Base-by-base conservation (phyloP, 2,329 filamentous ascomycete genomes). In the Chaetomium sp. region DNA sequence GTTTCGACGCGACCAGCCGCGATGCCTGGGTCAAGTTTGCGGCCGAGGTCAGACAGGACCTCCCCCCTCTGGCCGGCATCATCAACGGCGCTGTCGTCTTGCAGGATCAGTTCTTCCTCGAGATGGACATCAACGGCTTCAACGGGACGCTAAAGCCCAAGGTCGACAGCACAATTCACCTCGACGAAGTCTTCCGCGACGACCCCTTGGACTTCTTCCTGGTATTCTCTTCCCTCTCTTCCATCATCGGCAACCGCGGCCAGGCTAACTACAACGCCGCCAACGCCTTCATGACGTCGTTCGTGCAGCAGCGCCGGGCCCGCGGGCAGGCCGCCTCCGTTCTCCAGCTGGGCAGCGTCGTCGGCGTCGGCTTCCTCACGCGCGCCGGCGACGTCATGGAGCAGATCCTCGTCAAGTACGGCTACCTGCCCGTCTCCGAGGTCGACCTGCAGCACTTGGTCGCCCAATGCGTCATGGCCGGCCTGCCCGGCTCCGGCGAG, bases 221-320 rank as follows among this genome's bases (percentile, higher is more conserved):
- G 57, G 42, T 72, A 12, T 70, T 77, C 35, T 75, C 74, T 0
- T 77, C 75, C 1, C n/a, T 70, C 1, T 63, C 69, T 3, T 56
- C 49, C 31, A 63, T 75, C 6, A 56, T 64, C 1, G 75, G 75
- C 8, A 74, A 74, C 60, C 13, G 45, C 13, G 72, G 70, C 6
- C 81, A 84, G 68, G 64, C 72, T 13, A 80, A 78, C 64, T 84
- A 84, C 63, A 68, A 72, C 1, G 78, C 78, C 0, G 79, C 77
- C 1, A 82, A 82, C 64, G 67, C 65, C 8, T 83, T 75, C 68
- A 76, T 82, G 73, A 65, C 67, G 4, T 66, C 66, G 1, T 68
- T 83, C 13, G 56, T 56, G 8, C 19, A 6, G n/a, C 56, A 58
- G 49, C 56, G 68, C 3, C 47, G 60, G 1, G 19, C 12, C 0